Conservation (phyloP, 148 eudicot genomes). For the Spergularia marina region DNA sequence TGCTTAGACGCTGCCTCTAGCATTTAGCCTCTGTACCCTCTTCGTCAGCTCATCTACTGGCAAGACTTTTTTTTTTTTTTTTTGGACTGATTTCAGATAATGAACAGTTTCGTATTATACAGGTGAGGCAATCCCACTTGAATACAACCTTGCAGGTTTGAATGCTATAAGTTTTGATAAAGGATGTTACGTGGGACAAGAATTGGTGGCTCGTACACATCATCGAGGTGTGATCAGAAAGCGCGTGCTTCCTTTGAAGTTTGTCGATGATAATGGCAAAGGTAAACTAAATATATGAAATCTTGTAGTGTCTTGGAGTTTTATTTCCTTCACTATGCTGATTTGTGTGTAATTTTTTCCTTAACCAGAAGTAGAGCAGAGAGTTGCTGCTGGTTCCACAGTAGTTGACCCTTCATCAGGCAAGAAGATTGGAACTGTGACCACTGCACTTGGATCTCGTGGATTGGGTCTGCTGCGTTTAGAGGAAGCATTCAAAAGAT, state of each 20-base stretch:
- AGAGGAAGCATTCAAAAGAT: conserved; percentile 63
- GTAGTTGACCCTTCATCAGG: conserved; percentile 44
- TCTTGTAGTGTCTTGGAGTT: neutral
- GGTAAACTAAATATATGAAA: conserved; percentile 38
- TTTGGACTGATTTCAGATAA: neutral
- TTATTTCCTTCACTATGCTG: neutral
- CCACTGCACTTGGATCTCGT: conserved; percentile 74
- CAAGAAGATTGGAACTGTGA: conserved; percentile 72
- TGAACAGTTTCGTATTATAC: conserved; percentile 3
- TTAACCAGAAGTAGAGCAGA: conserved; percentile 59
- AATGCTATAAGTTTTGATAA: conserved; percentile 94
- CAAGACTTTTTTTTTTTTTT: too few relatives aligned
- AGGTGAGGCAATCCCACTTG: conserved; percentile 98
- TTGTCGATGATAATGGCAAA: conserved; percentile 55
- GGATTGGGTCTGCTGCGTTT: conserved; percentile 77
- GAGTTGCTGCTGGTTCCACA: conserved; percentile 65
- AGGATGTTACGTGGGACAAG: conserved; percentile 98
- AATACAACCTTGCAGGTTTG: conserved; percentile 84
- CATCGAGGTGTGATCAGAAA: conserved; percentile 91
- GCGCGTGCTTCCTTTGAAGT: conserved; percentile 82
- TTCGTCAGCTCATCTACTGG: too few relatives aligned
- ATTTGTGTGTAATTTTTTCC: neutral
- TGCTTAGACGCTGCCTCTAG: too few relatives aligned
- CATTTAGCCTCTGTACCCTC: too few relatives aligned
- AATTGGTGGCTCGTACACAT: conserved; percentile 92